Base-by-base conservation (phyloP, 2,329 filamentous ascomycete species). In the Talaromyces sp. region DNA sequence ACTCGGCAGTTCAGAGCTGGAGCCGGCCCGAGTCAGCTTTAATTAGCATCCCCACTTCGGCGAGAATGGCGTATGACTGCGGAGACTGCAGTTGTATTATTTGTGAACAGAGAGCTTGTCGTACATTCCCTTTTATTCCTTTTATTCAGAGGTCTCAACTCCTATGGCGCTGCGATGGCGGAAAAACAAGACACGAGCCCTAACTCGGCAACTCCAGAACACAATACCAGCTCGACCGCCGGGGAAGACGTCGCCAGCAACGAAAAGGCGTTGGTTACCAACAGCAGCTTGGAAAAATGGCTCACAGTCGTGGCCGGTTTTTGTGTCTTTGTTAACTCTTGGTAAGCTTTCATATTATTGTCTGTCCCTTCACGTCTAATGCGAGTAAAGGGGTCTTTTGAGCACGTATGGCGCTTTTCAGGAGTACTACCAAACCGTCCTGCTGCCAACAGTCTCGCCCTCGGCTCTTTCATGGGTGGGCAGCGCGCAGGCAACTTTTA, bases 381-480 rank as follows among this genome's bases (percentile, higher is more conserved):
- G 31, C 17, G 49, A 27, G 24, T 14, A 51, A 14, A 60, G 58
- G 58, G 79, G 79, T 1, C 68, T 80, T 2, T 67, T 81, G 27
- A 78, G 78, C 32, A 76, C 73, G 1, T 82, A 79, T 65, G 80
- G 81, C 9, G 75, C 77, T 13, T 82, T 79, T 59, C 79, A 82
- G 62, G 74, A 75, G 21, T 82, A 78, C 63, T 83, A 82, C 68
- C 72, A 75, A 53, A 72, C 68, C 4, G 66, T 63, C 3, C 68
- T 78, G 1, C 70, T 80, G 3, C 63, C 68, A 35, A 59, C 65
- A 35, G 61, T 71, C 58, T 67, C 72, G 1, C 71, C 76, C 10
- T 81, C 77, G n/a, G 55, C 71, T 3, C 79, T 82, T 59, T 80
- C 79, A 19, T 81, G 78, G 75, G 78, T 82, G 26, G 79, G 80